Evolutionary conservation across 768 basidiomycete genomes (phyloP), one percentile per base, ranked within the genome.

Genomic region (Tulasnella sp.): DNA sequence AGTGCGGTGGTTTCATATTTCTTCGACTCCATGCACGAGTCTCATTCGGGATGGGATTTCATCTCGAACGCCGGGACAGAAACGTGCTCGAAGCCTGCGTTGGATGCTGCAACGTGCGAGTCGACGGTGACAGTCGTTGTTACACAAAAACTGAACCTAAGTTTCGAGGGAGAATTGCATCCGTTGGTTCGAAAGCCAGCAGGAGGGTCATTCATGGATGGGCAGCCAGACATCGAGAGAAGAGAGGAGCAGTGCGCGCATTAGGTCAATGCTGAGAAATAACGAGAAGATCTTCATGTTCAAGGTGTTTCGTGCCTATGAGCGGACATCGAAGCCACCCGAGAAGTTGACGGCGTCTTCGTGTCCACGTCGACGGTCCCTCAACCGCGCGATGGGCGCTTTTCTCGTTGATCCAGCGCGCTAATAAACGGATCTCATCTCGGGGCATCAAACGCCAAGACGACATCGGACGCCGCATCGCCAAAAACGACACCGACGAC

Each of bases 21-120:
- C 61, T 67, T 67, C 61, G 61, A 42, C 61, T 67, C 61, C 61
- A 35, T 67, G 29, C 61, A 67, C 61, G 61, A 67, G 61, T 67
- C 61, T 67, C 61, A 13, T 35, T 35, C 26, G 29, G 32, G 26
- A 13, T 35, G 29, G 61, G 29, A 67, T 67, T 67, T 67, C 61
- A 67, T 67, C 61, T 67, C 61, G 29, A 67, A 67, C 61, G 61
- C 61, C 61, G 61, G 26, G 18, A 35, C 13, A 67, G 61, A 67
- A 67, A 67, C 61, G 61, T 67, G 61, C 61, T 67, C 61, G 61
- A 67, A 67, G 61, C 61, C 61, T 67, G 61, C 61, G 18, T 67
- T 32, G 29, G 61, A 35, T 35, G 18, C 16, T 67, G 61, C 61
- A 67, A 67, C 61, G 61, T 67, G 61, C 61, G 61, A 35, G 61